Percentiles rank a stretch among this genome's conserved stretches.
Evolutionary conservation across 345 rosid genomes (phyloP).

Genomic region (Gossypioides kirkii): DNA sequence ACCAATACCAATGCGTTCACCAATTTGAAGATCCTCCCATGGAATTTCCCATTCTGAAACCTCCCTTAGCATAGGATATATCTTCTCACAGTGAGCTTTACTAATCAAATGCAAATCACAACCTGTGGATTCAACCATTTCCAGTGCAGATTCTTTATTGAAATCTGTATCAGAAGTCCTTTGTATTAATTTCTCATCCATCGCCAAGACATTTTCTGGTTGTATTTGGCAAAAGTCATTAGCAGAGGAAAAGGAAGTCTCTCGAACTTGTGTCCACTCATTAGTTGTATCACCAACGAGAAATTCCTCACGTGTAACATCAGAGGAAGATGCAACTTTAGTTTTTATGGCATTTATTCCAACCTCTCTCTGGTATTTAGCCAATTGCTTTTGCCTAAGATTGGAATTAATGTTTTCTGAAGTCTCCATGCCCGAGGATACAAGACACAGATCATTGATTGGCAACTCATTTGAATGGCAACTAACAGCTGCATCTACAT

Average conservation of each 20-base stretch:
- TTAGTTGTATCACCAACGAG: slow-evolving; percentile 24
- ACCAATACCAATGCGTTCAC: slow-evolving; percentile 99
- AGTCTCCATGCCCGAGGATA: slow-evolving; percentile 16
- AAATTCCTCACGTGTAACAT: slow-evolving; percentile 31
- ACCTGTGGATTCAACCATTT: slow-evolving; percentile 24
- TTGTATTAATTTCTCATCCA: slow-evolving; percentile 17
- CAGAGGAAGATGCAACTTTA: slow-evolving; percentile 29
- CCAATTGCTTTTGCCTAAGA: slow-evolving; percentile 25
- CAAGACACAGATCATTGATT: slow-evolving; percentile 24
- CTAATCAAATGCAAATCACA: slow-evolving; percentile 27
- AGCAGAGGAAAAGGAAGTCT: slow-evolving; percentile 25
- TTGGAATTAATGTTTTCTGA: slow-evolving; percentile 18
- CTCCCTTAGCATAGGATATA: slow-evolving; percentile 67
- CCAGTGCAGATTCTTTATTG: slow-evolving; percentile 31
- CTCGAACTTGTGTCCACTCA: slow-evolving; percentile 23
- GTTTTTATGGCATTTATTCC: slow-evolving; percentile 27
- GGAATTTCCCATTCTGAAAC: slow-evolving; percentile 87
- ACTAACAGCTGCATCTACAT: slow-evolving; percentile 24
- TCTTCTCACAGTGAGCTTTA: slow-evolving; percentile 43
- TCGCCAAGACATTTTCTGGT: slow-evolving; percentile 25
- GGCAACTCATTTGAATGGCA: slow-evolving; percentile 26
- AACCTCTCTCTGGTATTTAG: slow-evolving; percentile 37
- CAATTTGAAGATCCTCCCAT: slow-evolving; percentile 94
- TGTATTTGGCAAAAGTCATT: slow-evolving; percentile 35
- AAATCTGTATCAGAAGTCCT: slow-evolving; percentile 25